These are phyloP conservation scores for Pichia thaimueangensis DNA, from an alignment of 805 yeast genomes.

Conservation along the genomic window DNA sequence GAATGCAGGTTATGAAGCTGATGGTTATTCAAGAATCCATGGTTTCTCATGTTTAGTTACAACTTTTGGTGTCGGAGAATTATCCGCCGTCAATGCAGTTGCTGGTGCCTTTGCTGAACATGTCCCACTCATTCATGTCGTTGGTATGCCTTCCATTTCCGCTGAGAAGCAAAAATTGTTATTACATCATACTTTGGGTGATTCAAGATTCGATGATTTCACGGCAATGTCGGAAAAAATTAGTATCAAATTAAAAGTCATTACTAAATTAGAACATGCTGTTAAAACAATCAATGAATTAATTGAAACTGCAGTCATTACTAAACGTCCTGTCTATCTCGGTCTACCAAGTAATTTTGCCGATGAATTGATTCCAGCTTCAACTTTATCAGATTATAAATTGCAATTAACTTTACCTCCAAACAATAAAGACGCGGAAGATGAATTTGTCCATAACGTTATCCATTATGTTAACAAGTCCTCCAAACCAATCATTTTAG, in stretches of 20 bases:
- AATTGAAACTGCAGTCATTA: conserved; percentile 60
- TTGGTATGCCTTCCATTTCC: conserved; percentile 76
- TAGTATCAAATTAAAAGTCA: conserved; percentile 57
- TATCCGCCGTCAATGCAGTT: conserved; percentile 76
- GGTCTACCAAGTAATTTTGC: conserved; percentile 80
- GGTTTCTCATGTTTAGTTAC: conserved; percentile 70
- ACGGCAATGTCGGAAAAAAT: conserved; percentile 71
- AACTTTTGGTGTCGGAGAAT: conserved; percentile 89
- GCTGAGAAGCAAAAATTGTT: conserved; percentile 67
- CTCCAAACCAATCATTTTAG: conserved; percentile 65
- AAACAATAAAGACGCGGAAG: conserved; percentile 56
- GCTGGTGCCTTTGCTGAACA: conserved; percentile 90
- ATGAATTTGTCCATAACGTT: conserved; percentile 52
- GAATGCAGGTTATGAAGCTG: conserved; percentile 85
- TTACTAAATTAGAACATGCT: conserved; percentile 59
- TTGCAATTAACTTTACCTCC: conserved; percentile 53
- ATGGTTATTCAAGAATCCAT: conserved; percentile 80
- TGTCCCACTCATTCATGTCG: conserved; percentile 77
- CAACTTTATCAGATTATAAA: conserved; percentile 40
- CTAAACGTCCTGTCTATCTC: conserved; percentile 76
- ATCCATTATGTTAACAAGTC: conserved; percentile 49
- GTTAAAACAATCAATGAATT: conserved; percentile 68
- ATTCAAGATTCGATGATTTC: conserved; percentile 76
- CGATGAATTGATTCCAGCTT: conserved; percentile 54
- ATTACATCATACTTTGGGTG: conserved; percentile 79